Conservation (phyloP, 1,284 basidiomycete genomes). For the Ustilago tritici region DNA sequence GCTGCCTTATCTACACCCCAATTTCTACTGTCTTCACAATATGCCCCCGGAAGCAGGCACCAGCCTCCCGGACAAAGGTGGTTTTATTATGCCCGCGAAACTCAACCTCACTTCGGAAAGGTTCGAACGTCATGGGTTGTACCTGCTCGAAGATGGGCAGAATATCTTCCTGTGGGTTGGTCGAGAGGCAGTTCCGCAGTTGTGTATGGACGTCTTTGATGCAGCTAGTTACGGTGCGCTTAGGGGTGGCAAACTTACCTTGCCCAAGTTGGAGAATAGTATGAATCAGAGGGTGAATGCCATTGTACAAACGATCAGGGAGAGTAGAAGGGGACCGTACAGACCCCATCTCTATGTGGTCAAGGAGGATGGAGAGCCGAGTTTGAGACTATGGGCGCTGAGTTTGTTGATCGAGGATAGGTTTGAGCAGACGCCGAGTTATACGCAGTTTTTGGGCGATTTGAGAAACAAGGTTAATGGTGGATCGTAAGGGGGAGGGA, state of each 20-base stretch:
- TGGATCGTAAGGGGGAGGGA: constrained; percentile 44
- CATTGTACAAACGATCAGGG: constrained; percentile 89
- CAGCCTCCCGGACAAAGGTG: constrained; percentile 34
- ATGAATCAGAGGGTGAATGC: constrained; percentile 95
- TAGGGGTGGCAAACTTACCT: constrained; percentile 90
- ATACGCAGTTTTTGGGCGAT: constrained; percentile 84
- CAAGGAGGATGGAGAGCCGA: constrained; percentile 96
- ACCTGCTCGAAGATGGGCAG: constrained; percentile 96
- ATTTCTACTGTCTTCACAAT: constrained; percentile 95
- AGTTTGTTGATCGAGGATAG: constrained; percentile 95
- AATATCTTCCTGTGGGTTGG: constrained; percentile 98
- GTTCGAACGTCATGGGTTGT: constrained; percentile 93
- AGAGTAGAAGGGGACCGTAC: constrained; percentile 86
- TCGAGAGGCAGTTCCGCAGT: constrained; percentile 92
- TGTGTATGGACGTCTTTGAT: constrained; percentile 93
- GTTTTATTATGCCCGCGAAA: constrained; percentile 82
- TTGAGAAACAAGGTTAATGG: constrained; percentile 65
- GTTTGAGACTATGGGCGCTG: constrained; percentile 89
- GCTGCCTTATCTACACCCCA: constrained; percentile 92
- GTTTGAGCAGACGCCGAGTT: constrained; percentile 92
- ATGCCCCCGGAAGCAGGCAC: constrained; percentile 86
- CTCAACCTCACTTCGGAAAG: constrained; percentile 92
- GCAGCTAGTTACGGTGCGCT: constrained; percentile 87
- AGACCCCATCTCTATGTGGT: constrained; percentile 95
- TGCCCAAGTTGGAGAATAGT: constrained; percentile 87